A percentile compares a stretch with the other conserved stretches of the same genome.
Conservation (phyloP, 805 yeast species). For the Huiozyma naganishii region DNA sequence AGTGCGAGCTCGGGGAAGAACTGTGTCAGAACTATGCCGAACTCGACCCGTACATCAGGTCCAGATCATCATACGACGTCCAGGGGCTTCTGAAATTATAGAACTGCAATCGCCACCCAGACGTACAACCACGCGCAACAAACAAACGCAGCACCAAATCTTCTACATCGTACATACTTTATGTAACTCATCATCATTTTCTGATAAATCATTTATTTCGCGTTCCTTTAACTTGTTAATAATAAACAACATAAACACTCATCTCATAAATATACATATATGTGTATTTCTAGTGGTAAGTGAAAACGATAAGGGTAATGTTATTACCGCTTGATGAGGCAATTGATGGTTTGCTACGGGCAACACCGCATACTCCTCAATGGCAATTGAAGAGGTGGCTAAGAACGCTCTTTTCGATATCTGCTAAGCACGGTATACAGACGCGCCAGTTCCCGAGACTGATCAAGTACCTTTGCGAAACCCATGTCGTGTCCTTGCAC, state of each 20-base stretch:
- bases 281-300: no score
- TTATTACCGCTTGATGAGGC: slow-evolving; percentile 1
- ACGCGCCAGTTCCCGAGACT: slow-evolving; percentile 8
- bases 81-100: slow-evolving; percentile 37
- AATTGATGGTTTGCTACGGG: slow-evolving; percentile 1
- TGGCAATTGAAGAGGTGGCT: slow-evolving; percentile 5
- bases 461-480: slow-evolving; percentile 12
- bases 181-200: no score
- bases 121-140: background rate
- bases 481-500: slow-evolving; percentile 7
- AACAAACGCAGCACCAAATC: background rate
- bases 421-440: slow-evolving; percentile 13
- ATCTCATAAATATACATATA: no score
- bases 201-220: no score
- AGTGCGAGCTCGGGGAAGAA: slow-evolving; percentile 39
- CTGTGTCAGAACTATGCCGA: slow-evolving; percentile 53
- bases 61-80: slow-evolving; percentile 71
- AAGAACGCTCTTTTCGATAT: slow-evolving; percentile 6
- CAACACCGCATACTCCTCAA: slow-evolving; percentile 2
- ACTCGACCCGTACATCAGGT: slow-evolving; percentile 75
- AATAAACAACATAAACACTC: no score
- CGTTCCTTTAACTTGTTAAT: no score
- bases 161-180: background rate
- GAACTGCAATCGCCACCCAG: background rate
- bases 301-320: no score